These are phyloP conservation scores for Grosmannia penicillata DNA, from an alignment of 2,329 filamentous ascomycete genomes.

Conservation along the genomic window DNA sequence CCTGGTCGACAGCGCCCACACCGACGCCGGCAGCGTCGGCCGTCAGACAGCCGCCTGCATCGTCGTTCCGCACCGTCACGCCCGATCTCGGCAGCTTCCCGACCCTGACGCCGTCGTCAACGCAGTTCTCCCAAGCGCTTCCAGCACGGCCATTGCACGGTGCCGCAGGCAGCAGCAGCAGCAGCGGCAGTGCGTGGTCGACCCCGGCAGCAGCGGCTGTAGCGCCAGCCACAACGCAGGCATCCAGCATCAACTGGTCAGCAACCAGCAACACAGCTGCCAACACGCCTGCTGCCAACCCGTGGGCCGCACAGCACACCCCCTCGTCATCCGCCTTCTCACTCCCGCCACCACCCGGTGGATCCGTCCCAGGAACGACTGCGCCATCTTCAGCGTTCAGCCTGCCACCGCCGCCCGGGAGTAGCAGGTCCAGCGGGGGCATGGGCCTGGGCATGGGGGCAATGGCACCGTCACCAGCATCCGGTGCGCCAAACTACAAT, in stretches of 20 bases:
- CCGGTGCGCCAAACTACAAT: slow-evolving; percentile 2
- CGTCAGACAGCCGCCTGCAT: slow-evolving; percentile 12
- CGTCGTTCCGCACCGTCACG: slow-evolving; percentile 39
- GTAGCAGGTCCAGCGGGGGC: slow-evolving; percentile 3
- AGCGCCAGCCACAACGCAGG: slow-evolving; percentile 10
- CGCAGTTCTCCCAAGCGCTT: slow-evolving; percentile 48
- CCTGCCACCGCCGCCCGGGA: slow-evolving; percentile 28
- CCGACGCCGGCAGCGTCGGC: background rate
- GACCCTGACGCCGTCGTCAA: slow-evolving; percentile 40
- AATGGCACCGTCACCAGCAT: background rate
- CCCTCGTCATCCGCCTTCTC: slow-evolving; percentile 31
- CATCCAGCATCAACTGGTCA: slow-evolving; percentile 40
- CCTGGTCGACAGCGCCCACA: slow-evolving; percentile 45
- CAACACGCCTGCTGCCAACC: slow-evolving; percentile 22
- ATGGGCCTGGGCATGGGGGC: slow-evolving; percentile 4
- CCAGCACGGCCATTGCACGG: slow-evolving; percentile 22
- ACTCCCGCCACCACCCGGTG: slow-evolving; percentile 36
- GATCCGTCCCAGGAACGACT: background rate
- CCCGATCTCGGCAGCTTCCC: slow-evolving; percentile 42
- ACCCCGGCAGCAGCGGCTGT: slow-evolving; percentile 6
- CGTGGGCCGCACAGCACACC: slow-evolving; percentile 25
- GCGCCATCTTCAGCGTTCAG: slow-evolving; percentile 30
- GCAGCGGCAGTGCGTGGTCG: slow-evolving; percentile 1
- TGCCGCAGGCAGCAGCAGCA: slow-evolving; percentile 7
- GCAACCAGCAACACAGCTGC: slow-evolving; percentile 20